These are phyloP conservation scores for Tricholoma flavovirens DNA, from an alignment of 768 basidiomycete species.

Conservation along the genomic window DNA sequence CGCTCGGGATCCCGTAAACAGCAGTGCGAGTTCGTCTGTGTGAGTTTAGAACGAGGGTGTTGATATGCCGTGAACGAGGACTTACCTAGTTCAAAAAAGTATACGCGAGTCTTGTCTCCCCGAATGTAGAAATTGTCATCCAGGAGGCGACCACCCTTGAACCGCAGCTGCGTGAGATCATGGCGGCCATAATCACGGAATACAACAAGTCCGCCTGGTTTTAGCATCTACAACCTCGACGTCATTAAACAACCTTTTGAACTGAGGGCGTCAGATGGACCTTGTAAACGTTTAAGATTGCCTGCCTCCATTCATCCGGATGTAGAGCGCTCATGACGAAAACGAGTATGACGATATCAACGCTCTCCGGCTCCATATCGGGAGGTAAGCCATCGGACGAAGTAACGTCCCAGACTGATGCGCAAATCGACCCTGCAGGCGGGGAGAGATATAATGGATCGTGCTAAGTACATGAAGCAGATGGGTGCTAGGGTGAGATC, in stretches of 20 bases:
- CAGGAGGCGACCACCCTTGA: conserved; percentile 81
- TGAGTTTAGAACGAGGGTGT: not conserved
- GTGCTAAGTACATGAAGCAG: conserved; percentile 36
- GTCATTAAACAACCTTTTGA: not conserved
- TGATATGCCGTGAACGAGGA: not conserved
- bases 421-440: conserved; percentile 63
- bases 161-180: conserved; percentile 91
- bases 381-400: conserved; percentile 55
- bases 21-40: conserved; percentile 69
- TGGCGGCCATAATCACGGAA: conserved; percentile 94
- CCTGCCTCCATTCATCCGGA: conserved; percentile 85
- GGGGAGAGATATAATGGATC: conserved; percentile 67
- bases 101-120: conserved; percentile 95
- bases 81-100: conserved; percentile 88
- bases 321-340: conserved; percentile 94
- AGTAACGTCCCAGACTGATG: conserved; percentile 90
- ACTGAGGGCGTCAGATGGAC: conserved; percentile 33
- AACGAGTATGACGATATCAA: conserved; percentile 87
- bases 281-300: conserved; percentile 73
- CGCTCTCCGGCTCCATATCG: conserved; percentile 56
- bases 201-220: conserved; percentile 79
- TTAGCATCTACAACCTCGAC: conserved; percentile 61
- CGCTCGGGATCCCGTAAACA: conserved; percentile 63
- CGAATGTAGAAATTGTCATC: conserved; percentile 95
- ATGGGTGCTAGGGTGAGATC: not conserved